Evolutionary conservation across 2,329 filamentous ascomycete genomes (phyloP).

Genomic region (Neoscytalidium dimidiatum): DNA sequence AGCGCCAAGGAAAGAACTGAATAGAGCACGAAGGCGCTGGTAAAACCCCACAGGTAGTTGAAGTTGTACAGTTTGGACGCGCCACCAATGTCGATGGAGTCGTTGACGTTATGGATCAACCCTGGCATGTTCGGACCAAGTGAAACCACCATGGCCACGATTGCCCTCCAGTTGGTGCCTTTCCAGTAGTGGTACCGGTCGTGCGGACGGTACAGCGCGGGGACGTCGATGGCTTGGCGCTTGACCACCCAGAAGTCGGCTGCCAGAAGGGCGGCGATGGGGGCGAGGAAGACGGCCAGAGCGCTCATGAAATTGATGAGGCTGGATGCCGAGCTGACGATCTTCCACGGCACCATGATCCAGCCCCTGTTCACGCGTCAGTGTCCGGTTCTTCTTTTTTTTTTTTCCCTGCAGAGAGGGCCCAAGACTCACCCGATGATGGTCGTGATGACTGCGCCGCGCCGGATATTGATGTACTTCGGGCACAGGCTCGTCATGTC

Average conservation of each 20-base stretch:
- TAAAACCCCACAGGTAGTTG: slow-evolving; percentile 41
- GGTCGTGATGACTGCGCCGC: slow-evolving; percentile 27
- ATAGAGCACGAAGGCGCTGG: slow-evolving; percentile 37
- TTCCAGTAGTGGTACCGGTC: slow-evolving; percentile 22
- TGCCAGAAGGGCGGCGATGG: slow-evolving; percentile 25
- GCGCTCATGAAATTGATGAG: slow-evolving; percentile 32
- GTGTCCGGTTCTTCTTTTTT: neutral
- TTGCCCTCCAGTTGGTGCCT: slow-evolving; percentile 28
- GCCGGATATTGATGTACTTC: slow-evolving; percentile 30
- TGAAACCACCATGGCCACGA: slow-evolving; percentile 24
- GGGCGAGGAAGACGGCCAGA: slow-evolving; percentile 31
- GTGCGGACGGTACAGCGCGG: slow-evolving; percentile 26
- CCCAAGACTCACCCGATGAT: slow-evolving; percentile 22
- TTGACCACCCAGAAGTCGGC: slow-evolving; percentile 30
- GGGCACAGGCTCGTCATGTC: slow-evolving; percentile 30
- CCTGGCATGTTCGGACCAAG: slow-evolving; percentile 26
- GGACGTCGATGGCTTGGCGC: slow-evolving; percentile 24
- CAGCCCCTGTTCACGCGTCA: neutral
- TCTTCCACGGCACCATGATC: slow-evolving; percentile 29
- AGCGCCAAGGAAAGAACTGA: slow-evolving; percentile 33
- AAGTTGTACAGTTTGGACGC: slow-evolving; percentile 34
- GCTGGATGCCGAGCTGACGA: slow-evolving; percentile 27
- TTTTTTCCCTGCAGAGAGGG: too few relatives aligned
- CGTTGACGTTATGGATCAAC: slow-evolving; percentile 26
- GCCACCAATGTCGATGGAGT: slow-evolving; percentile 27